Evolutionary conservation across 2,329 filamentous ascomycete genomes (phyloP).

Genomic region (Monilinia polystroma): DNA sequence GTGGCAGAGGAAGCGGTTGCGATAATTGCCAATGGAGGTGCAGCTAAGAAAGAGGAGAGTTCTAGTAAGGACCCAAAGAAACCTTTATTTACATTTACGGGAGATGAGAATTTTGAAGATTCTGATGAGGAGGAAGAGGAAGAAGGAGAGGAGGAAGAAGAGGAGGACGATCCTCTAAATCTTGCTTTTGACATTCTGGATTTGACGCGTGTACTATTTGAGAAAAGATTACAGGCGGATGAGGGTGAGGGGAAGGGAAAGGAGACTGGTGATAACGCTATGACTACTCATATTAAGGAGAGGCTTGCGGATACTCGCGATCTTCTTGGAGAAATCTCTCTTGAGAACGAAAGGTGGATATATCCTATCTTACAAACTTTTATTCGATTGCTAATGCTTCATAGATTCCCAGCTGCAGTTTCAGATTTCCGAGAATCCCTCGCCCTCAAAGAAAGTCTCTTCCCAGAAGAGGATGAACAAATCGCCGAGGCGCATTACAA

Average conservation of each 20-base stretch:
- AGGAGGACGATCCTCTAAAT: constrained; percentile 67
- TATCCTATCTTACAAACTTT: not conserved
- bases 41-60: constrained; percentile 41
- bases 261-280: constrained; percentile 42
- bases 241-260: constrained; percentile 49
- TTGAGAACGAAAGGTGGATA: constrained; percentile 81
- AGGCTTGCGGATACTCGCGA: constrained; percentile 82
- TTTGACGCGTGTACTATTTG: constrained; percentile 66
- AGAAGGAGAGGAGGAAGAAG: constrained; percentile 44
- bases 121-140: constrained; percentile 71
- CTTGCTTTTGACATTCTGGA: constrained; percentile 83
- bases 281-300: constrained; percentile 68
- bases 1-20: constrained; percentile 49
- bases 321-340: constrained; percentile 90
- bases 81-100: constrained; percentile 85
- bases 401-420: constrained; percentile 78
- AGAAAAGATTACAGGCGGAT: constrained; percentile 53
- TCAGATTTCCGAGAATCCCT: constrained; percentile 77
- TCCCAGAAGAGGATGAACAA: constrained; percentile 76
- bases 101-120: constrained; percentile 89
- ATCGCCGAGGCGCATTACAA: constrained; percentile 96
- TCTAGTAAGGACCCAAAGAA: constrained; percentile 54
- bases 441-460: constrained; percentile 74
- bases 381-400: constrained; percentile 26
- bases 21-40: constrained; percentile 38